Evolutionary conservation across 805 yeast species (phyloP).

Genomic region (Schizosaccharomyces osmophilus): DNA sequence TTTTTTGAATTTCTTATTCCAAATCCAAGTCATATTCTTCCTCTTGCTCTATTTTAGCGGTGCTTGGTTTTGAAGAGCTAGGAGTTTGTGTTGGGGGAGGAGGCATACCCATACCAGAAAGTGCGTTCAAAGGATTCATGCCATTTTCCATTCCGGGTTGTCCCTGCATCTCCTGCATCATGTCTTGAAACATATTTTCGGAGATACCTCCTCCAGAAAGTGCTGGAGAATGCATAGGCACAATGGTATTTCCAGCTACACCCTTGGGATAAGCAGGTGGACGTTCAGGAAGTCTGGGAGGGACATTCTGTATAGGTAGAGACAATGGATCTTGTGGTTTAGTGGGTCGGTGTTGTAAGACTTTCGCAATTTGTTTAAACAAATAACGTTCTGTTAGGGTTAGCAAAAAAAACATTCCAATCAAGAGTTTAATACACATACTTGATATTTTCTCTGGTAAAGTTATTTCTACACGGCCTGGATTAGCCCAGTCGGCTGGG

Average conservation of each 20-base stretch:
- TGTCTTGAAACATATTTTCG: conserved; percentile 15
- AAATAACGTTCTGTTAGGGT: conserved; percentile 29
- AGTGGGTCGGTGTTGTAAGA: conserved; percentile 44
- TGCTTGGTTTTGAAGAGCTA: not conserved
- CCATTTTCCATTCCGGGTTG: not conserved
- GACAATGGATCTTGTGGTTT: conserved; percentile 31
- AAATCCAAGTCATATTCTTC: not conserved
- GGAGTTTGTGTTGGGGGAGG: not conserved
- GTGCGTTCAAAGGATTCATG: not conserved
- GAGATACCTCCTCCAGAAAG: conserved; percentile 69
- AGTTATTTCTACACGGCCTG: conserved; percentile 70
- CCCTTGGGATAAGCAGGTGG: conserved; percentile 61
- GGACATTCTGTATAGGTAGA: conserved; percentile 17
- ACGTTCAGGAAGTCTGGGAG: conserved; percentile 13
- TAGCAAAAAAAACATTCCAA: not conserved
- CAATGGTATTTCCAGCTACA: conserved; percentile 47
- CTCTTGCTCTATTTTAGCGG: not conserved
- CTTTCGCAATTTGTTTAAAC: conserved; percentile 33
- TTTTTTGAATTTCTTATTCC: not conserved
- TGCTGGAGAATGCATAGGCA: conserved; percentile 66
- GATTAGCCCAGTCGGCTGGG: conserved; percentile 92
- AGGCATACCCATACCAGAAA: not conserved
- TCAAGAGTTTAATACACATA: conserved; percentile 11
- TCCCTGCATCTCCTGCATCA: conserved; percentile 2
- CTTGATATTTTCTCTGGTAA: not conserved